phyloP scores from a whole-genome alignment of 306 rosid species.

The Bauhinia variegata region DNA sequence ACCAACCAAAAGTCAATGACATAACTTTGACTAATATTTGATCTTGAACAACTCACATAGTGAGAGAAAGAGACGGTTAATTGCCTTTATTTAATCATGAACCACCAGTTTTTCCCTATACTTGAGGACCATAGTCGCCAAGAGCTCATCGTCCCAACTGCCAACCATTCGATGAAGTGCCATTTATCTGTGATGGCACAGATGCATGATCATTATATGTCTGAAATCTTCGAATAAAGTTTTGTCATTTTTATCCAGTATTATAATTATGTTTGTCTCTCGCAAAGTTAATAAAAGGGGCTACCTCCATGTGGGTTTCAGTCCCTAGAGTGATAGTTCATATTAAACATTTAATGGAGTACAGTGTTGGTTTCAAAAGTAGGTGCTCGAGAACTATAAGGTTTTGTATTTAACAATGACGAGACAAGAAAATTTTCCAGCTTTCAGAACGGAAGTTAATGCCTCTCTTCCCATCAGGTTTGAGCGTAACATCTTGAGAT shows the following conservation, averaged over 20 bases:
- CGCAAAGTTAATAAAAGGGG: constrained; percentile 28
- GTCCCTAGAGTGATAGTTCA: constrained; percentile 47
- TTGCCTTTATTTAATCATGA: background rate
- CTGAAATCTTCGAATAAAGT: constrained; percentile 20
- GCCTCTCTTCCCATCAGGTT: constrained; percentile 30
- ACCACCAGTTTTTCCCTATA: background rate
- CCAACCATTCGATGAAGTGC: constrained; percentile 15
- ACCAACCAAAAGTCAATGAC: constrained; percentile 16
- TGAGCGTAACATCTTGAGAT: constrained; percentile 14
- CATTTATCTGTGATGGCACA: constrained; percentile 15
- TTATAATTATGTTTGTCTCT: constrained; percentile 8
- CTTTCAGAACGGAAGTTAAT: constrained; percentile 38
- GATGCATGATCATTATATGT: too few relatives aligned
- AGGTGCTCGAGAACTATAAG: too few relatives aligned
- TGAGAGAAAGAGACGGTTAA: too few relatives aligned
- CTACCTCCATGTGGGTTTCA: constrained; percentile 53
- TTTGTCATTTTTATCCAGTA: background rate
- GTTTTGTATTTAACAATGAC: constrained; percentile 42
- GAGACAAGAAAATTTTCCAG: constrained; percentile 35
- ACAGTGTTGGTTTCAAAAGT: constrained; percentile 47
- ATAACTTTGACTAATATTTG: constrained; percentile 35
- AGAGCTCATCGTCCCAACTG: background rate
- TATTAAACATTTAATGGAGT: constrained; percentile 35
- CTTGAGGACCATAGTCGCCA: too few relatives aligned
- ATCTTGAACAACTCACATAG: background rate